These are phyloP conservation scores for Mallotus japonicus DNA, from an alignment of 441 rosid genomes.

Conservation along the genomic window DNA sequence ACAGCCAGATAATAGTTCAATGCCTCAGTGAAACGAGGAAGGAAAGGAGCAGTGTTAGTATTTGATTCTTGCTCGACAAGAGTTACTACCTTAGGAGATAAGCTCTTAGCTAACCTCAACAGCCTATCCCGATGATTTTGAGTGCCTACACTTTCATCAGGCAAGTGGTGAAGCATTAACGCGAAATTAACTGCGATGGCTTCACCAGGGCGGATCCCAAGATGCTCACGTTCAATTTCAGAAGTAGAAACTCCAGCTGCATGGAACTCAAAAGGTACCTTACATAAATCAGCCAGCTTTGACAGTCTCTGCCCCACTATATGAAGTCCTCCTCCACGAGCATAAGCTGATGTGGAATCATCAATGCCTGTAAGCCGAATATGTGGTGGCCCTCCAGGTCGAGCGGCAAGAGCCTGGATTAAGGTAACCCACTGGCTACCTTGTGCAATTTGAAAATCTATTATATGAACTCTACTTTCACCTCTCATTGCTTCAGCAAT, in stretches of 20 bases:
- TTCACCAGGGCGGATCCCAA: slow-evolving; percentile 61
- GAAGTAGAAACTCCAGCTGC: slow-evolving; percentile 55
- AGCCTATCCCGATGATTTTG: slow-evolving; percentile 85
- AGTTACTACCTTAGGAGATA: slow-evolving; percentile 81
- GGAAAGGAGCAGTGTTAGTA: slow-evolving; percentile 77
- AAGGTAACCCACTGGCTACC: slow-evolving; percentile 91
- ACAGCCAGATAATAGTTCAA: slow-evolving; percentile 65
- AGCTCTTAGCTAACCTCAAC: slow-evolving; percentile 65
- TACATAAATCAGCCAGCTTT: slow-evolving; percentile 58
- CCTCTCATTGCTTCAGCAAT: slow-evolving; percentile 86
- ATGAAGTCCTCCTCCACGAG: slow-evolving; percentile 79
- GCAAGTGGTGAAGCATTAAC: slow-evolving; percentile 79
- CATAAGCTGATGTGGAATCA: slow-evolving; percentile 70
- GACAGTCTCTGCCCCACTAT: slow-evolving; percentile 67
- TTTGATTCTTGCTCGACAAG: slow-evolving; percentile 91
- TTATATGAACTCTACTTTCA: slow-evolving; percentile 67
- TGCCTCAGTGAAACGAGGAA: slow-evolving; percentile 63
- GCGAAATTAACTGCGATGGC: slow-evolving; percentile 83
- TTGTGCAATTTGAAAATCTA: slow-evolving; percentile 80
- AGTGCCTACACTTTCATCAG: slow-evolving; percentile 80
- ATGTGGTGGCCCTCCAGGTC: slow-evolving; percentile 81
- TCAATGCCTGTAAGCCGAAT: slow-evolving; percentile 83
- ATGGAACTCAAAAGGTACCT: slow-evolving; percentile 78
- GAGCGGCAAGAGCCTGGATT: slow-evolving; percentile 79
- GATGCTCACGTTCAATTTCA: slow-evolving; percentile 61